phyloP scores from a whole-genome alignment of 164 flowering plant species.

The Cinnamomum micranthum region DNA sequence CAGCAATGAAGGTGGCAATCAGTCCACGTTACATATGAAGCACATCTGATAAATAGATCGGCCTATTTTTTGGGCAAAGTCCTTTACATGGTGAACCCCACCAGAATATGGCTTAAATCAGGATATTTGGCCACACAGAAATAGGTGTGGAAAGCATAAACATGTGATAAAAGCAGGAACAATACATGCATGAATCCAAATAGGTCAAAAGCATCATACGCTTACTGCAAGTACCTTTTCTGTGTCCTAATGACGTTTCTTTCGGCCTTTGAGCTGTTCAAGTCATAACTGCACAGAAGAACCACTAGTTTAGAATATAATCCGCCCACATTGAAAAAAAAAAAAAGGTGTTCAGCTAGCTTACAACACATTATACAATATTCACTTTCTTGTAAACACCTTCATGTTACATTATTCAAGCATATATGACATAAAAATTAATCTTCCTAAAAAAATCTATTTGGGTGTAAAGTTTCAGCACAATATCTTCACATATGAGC shows the following conservation, averaged over 20 bases:
- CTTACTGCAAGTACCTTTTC: constrained; percentile 35
- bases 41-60: neutral
- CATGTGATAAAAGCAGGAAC: neutral
- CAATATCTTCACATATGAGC: no score
- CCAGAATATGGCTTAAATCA: neutral
- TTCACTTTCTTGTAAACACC: no score
- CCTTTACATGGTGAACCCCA: neutral
- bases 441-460: no score
- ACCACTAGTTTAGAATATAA: neutral
- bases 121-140: neutral
- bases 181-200: neutral
- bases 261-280: constrained; percentile 51
- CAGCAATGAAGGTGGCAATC: neutral
- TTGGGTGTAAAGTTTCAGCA: no score
- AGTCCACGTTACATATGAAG: neutral
- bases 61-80: neutral
- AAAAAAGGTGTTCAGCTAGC: no score
- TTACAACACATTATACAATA: no score
- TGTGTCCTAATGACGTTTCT: constrained; percentile 33
- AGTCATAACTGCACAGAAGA: constrained; percentile 42
- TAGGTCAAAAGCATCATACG: neutral
- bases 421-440: no score
- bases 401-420: no score
- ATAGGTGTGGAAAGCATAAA: neutral
- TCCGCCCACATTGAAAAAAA: no score